phyloP scores from a whole-genome alignment of 1,284 basidiomycete genomes.

The Cutaneotrichosporon arboriforme region DNA sequence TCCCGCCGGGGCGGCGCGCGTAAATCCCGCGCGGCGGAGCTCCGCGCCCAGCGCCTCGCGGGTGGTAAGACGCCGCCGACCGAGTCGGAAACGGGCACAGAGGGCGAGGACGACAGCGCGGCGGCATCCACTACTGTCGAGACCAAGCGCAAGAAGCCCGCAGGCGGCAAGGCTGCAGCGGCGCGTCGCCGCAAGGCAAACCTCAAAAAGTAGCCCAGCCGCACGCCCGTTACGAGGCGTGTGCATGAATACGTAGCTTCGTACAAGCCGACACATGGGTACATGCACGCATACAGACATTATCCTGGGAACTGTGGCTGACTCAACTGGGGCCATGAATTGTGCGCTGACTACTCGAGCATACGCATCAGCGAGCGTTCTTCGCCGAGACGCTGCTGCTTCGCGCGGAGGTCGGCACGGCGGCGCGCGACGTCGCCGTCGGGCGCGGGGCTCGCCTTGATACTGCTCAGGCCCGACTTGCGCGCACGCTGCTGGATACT shows the following conservation, averaged over 20 bases:
- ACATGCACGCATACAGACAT: background rate
- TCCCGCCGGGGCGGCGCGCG: background rate
- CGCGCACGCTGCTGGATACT: constrained; percentile 1
- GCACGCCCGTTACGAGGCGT: background rate
- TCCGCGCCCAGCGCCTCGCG: constrained; percentile 11
- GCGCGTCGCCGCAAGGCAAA: constrained; percentile 42
- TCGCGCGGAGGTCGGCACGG: constrained; percentile 32
- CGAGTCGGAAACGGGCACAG: background rate
- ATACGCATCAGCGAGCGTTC: constrained; percentile 38
- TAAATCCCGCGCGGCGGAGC: constrained; percentile 17
- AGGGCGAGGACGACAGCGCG: background rate
- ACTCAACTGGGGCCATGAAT: too few relatives aligned
- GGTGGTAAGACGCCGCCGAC: background rate
- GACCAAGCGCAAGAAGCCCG: constrained; percentile 29
- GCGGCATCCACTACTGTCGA: background rate
- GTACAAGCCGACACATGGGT: background rate
- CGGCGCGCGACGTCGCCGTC: constrained; percentile 28
- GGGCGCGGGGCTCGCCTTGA: constrained; percentile 2
- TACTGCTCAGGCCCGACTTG: constrained; percentile 1
- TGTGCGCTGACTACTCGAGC: too few relatives aligned
- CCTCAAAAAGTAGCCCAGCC: constrained; percentile 35
- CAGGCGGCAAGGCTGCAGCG: constrained; percentile 38
- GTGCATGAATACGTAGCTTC: background rate
- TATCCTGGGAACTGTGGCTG: too few relatives aligned
- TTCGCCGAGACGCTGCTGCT: constrained; percentile 30